Evolutionary conservation across 352 stramenopile species (phyloP).

Genomic region (Globisporangium apiculatum): DNA sequence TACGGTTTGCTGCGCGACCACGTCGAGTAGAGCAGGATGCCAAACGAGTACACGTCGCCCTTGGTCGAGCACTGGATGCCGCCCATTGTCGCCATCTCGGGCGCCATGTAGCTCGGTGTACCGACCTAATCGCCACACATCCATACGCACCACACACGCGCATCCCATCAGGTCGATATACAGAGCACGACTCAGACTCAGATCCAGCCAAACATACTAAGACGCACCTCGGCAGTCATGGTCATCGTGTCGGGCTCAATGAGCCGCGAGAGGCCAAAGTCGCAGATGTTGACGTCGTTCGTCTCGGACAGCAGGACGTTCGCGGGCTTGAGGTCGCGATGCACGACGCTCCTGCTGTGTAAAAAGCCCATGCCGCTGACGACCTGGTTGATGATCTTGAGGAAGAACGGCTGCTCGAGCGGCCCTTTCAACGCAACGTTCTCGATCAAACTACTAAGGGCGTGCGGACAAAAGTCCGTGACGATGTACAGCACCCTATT

Average conservation of each 20-base stretch:
- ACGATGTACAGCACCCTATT: conserved; percentile 88
- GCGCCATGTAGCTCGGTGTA: conserved; percentile 87
- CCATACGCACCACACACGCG: not conserved
- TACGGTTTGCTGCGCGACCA: conserved; percentile 86
- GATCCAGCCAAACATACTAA: not conserved
- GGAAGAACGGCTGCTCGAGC: conserved; percentile 62
- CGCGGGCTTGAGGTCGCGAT: conserved; percentile 90
- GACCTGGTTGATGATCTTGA: conserved; percentile 87
- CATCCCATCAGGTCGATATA: not conserved
- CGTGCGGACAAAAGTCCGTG: conserved; percentile 85
- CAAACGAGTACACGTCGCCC: conserved; percentile 83
- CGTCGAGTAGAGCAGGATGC: conserved; percentile 82
- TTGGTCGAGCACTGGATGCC: conserved; percentile 85
- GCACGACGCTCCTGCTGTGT: conserved; percentile 80
- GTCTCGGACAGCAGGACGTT: conserved; percentile 92
- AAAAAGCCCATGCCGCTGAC: conserved; percentile 90
- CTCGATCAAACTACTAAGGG: conserved; percentile 75
- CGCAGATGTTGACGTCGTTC: conserved; percentile 91
- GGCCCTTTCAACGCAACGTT: conserved; percentile 61
- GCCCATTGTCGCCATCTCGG: conserved; percentile 88
- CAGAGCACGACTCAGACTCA: not conserved
- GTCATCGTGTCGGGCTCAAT: conserved; percentile 82
- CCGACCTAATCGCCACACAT: conserved; percentile 32
- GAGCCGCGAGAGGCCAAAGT: conserved; percentile 89
- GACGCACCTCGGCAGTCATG: conserved; percentile 68